Conservation (phyloP, 2,329 filamentous ascomycete species). For the Fonsecaea multimorphosa region DNA sequence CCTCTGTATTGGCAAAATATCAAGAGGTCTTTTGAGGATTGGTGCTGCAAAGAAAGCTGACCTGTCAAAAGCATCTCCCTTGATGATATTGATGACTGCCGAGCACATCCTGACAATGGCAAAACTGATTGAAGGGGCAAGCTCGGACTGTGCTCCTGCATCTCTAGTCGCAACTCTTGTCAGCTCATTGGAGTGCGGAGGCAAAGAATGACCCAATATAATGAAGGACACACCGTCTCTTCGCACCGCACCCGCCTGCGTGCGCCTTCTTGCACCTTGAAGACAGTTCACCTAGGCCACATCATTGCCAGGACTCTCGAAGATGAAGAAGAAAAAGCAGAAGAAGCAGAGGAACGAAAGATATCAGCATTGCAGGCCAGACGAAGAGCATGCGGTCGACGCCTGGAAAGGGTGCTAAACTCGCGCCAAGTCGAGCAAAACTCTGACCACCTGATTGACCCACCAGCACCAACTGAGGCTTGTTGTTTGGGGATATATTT, state of each 20-base stretch:
- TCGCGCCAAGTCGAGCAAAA: not conserved
- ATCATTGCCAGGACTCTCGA: not conserved
- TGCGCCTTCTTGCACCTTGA: not conserved
- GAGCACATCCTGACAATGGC: not conserved
- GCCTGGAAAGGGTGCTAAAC: not conserved
- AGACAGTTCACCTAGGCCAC: not conserved
- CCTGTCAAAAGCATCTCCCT: not conserved
- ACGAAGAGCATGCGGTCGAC: not conserved
- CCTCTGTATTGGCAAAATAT: not conserved
- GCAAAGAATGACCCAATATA: not conserved
- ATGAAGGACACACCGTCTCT: not conserved
- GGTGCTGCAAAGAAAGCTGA: not conserved
- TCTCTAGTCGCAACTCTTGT: not conserved
- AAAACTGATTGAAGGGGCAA: not conserved
- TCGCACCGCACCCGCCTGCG: not conserved
- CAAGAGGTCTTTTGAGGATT: not conserved
- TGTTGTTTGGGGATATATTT: not conserved
- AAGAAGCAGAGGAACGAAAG: not conserved
- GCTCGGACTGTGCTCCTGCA: not conserved
- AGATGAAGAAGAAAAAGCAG: not conserved
- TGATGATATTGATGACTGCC: not conserved
- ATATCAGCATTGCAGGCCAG: not conserved
- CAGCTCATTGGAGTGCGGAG: not conserved
- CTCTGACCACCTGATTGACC: not conserved
- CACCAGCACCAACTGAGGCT: not conserved